Base-by-base conservation (phyloP, 2,329 filamentous ascomycete genomes). In the Trichophyton equinum region DNA sequence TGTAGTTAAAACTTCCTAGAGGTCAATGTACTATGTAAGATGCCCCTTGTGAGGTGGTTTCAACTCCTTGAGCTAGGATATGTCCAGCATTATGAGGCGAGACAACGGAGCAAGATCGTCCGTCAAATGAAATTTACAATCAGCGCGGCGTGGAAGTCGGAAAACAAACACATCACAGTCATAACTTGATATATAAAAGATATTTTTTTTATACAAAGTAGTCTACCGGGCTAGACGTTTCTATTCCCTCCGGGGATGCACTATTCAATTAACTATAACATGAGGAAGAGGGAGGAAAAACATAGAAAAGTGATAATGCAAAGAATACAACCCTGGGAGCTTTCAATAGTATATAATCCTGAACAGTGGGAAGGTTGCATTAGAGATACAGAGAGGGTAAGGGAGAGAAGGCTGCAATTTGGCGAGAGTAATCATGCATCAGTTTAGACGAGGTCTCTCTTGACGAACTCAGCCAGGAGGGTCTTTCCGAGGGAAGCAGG, bases 401-500 rank as follows among this genome's bases (percentile, higher is more conserved):
- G 13, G n/a, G 40, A 20, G 8, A n/a, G 33, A 13, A 44, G 15
- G 40, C 15, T 44, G 49, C 49, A 53, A 2, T n/a, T 25, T 25
- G 30, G 27, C 9, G 33, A 13, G 49, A 18, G 15, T n/a, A 20
- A 47, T 11, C 5, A 18, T 3, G 33, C 33, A 13, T 38, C 4
- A 38, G 4, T 27, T 51, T 64, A 99, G 81, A 99, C 84, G 75
- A 99, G 81, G 78, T 99, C 94, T 67, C 89, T 85, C 82, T 91
- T 90, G 75, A 97, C 90, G 75, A 99, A 99, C 81, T 97, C 89
- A 66, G 89, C 87, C 74, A 95, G 89, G 71, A 99, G 82, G 63
- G 91, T 87, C 84, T 96, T 96, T 75, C 94, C 94, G 70, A 99
- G 84, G 68, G 85, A 78, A 67, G 94, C 94, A 66, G 94, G 92